phyloP scores from a whole-genome alignment of 2,329 filamentous ascomycete species.

The Ambrosiella cleistominuta region DNA sequence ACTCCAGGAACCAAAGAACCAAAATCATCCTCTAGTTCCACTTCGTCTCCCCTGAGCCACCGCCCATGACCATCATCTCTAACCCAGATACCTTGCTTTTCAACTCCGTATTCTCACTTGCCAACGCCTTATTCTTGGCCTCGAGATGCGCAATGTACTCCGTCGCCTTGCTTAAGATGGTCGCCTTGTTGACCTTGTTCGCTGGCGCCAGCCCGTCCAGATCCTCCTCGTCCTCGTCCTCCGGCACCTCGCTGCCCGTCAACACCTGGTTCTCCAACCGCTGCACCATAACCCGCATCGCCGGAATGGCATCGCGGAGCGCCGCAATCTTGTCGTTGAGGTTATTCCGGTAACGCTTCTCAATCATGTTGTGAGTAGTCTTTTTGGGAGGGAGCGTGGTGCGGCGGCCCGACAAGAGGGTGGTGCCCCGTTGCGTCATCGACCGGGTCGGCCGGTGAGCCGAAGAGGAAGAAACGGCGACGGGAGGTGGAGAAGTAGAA shows the following conservation, averaged over 20 bases:
- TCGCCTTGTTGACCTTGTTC: constrained; percentile 27
- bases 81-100: constrained; percentile 19
- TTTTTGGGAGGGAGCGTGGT: constrained; percentile 36
- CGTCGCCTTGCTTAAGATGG: constrained; percentile 24
- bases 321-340: constrained; percentile 70
- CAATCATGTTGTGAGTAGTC: constrained; percentile 71
- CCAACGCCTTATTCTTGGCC: constrained; percentile 20
- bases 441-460: neutral
- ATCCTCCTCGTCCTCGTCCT: constrained; percentile 16
- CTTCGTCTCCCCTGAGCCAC: neutral
- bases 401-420: constrained; percentile 3
- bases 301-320: constrained; percentile 49
- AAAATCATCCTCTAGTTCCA: neutral
- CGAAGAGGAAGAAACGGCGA: neutral
- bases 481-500: constrained; percentile 5
- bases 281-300: constrained; percentile 22
- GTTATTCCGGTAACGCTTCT: constrained; percentile 70
- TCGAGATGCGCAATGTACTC: constrained; percentile 23
- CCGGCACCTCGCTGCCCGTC: neutral
- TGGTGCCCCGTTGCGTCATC: constrained; percentile 1
- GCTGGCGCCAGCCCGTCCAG: constrained; percentile 20
- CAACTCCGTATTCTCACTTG: constrained; percentile 20
- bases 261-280: constrained; percentile 10
- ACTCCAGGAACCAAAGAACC: neutral
- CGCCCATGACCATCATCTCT: constrained; percentile 17